phyloP scores from a whole-genome alignment of 768 basidiomycete genomes.

The Auricularia sp. region DNA sequence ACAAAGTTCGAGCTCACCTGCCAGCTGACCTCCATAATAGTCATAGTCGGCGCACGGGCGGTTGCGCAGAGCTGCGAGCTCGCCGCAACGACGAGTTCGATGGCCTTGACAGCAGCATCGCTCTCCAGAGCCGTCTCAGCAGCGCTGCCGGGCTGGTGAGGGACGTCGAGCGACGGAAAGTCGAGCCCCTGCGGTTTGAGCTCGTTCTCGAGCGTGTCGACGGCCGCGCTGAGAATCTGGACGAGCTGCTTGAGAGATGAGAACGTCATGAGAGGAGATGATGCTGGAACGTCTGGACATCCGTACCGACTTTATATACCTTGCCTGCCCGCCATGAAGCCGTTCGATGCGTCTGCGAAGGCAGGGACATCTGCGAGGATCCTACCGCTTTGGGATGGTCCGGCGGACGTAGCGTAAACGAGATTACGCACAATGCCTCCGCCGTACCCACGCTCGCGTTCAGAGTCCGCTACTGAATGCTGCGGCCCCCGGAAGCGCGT shows the following conservation, averaged over 20 bases:
- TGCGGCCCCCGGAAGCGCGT: too few species aligned
- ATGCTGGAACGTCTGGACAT: too few species aligned
- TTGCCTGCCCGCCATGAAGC: too few species aligned
- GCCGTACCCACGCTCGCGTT: too few species aligned
- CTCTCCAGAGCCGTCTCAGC: conserved; percentile 43
- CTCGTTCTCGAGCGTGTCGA: conserved; percentile 53
- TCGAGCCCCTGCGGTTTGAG: conserved; percentile 33
- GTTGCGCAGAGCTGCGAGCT: conserved; percentile 56
- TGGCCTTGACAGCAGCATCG: conserved; percentile 10
- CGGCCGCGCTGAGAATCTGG: conserved; percentile 49
- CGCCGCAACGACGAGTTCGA: conserved; percentile 45
- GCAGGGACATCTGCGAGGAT: too few species aligned
- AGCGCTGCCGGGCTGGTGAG: conserved; percentile 35
- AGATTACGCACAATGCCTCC: too few species aligned
- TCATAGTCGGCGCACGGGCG: conserved; percentile 58
- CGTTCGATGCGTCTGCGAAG: too few species aligned
- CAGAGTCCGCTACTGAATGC: too few species aligned
- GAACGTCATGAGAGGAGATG: background rate
- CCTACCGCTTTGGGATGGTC: too few species aligned
- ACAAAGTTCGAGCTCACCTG: conserved; percentile 35
- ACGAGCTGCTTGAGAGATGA: background rate
- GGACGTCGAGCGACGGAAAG: conserved; percentile 48
- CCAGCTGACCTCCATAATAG: conserved; percentile 63
- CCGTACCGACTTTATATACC: too few species aligned
- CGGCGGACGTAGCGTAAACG: too few species aligned